Percentiles rank a stretch among this genome's conserved stretches.
phyloP scores from a whole-genome alignment of 2,329 filamentous ascomycete species.

The Neurospora sp. region DNA sequence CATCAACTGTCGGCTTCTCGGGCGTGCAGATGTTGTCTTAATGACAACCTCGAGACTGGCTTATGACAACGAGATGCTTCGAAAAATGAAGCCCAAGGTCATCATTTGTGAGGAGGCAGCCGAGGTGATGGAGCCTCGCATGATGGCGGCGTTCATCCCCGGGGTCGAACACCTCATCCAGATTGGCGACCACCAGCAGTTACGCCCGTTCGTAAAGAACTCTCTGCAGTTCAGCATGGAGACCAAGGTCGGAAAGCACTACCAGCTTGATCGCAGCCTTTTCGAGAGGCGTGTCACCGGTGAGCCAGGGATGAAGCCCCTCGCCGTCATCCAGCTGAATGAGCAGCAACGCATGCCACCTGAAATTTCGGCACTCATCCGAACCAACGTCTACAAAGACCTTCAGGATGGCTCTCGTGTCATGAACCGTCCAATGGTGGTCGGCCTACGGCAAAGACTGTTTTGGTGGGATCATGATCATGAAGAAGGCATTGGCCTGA shows the following conservation, averaged over 20 bases:
- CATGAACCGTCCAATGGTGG: slow-evolving; percentile 33
- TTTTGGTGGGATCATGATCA: slow-evolving; percentile 54
- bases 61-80: slow-evolving; percentile 36
- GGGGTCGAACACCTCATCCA: slow-evolving; percentile 32
- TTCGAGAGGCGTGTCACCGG: slow-evolving; percentile 43
- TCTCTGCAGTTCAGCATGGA: slow-evolving; percentile 19
- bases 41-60: slow-evolving; percentile 52
- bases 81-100: slow-evolving; percentile 41
- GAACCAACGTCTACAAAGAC: slow-evolving; percentile 42
- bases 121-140: slow-evolving; percentile 56
- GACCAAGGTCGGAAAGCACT: slow-evolving; percentile 33
- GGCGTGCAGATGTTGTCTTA: slow-evolving; percentile 39
- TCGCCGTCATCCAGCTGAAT: slow-evolving; percentile 32
- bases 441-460: slow-evolving; percentile 41
- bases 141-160: slow-evolving; percentile 48
- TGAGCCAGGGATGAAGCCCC: slow-evolving; percentile 12
- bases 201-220: slow-evolving; percentile 48
- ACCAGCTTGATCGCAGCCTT: slow-evolving; percentile 46
- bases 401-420: slow-evolving; percentile 40
- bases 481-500: slow-evolving; percentile 29
- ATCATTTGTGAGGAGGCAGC: slow-evolving; percentile 60
- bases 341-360: slow-evolving; percentile 58
- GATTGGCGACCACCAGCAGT: slow-evolving; percentile 54
- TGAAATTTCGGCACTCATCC: slow-evolving; percentile 46
- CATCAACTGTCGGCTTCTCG: slow-evolving; percentile 27